Evolutionary conservation across 2,329 filamentous ascomycete species (phyloP), one percentile per base, ranked within the genome.

Genomic region (Salinomyces thailandicus): DNA sequence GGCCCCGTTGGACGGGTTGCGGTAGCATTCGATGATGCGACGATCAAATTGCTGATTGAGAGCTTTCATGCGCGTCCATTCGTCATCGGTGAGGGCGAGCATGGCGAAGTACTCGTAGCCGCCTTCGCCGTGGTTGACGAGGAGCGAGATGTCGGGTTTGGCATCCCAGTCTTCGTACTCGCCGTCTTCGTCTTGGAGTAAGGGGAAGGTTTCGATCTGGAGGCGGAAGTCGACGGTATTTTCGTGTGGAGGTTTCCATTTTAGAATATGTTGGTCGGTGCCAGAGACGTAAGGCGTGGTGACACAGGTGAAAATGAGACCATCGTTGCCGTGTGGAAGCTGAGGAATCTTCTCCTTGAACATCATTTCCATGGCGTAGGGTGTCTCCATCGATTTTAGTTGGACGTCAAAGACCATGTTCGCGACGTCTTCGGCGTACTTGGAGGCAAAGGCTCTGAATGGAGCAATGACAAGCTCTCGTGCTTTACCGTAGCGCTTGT

Each of bases 191-290:
- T 91, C 81, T 12, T 83, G 72, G n/a, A 81, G 67, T 0, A 68
- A 55, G 0, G 82, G 81, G 52, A 95, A 96, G 9, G 73, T 69
- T 36, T 61, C 65, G 29, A 98, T 71, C 35, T 74, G 75, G 50
- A 96, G 71, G 28, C 81, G 75, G 59, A 94, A 95, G 59, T 98
- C 91, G 49, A 98, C 77, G 0, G 86, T 93, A 64, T 98, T 98
- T 60, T 98, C 91, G 47, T 84, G 72, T 3, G 85, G 85, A 0
- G 89, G 86, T 63, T 98, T 98, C 91, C 91, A 98, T 61, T 98
- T 98, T 26, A 98, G 68, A 45, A 95, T 98, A 58, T 94, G 81
- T 33, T 76, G 75, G 61, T 98, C 91, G 9, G 91, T 98, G 48
- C 91, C 91, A 47, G 82, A 80, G 50, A 80, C 79, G 66, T 98